phyloP scores from a whole-genome alignment of 345 rosid genomes.

The Salix arbutifolia region DNA sequence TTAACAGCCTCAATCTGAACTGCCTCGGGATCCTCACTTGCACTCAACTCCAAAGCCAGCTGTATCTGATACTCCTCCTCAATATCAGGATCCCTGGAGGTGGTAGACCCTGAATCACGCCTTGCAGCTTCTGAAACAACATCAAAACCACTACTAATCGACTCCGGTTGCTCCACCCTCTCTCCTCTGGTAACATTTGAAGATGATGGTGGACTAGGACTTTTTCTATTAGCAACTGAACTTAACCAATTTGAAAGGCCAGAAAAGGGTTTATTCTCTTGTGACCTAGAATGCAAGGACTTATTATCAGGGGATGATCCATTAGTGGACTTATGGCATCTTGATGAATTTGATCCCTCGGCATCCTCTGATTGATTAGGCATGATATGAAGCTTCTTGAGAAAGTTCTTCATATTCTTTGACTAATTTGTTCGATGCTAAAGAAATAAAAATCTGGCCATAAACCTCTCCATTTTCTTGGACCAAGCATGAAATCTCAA shows the following conservation, averaged over 20 bases:
- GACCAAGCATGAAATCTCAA: constrained; percentile 47
- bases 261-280: constrained; percentile 61
- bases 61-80: constrained; percentile 94
- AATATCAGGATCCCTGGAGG: constrained; percentile 68
- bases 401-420: constrained; percentile 73
- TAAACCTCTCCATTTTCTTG: constrained; percentile 64
- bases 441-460: constrained; percentile 47
- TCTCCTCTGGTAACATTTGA: constrained; percentile 48
- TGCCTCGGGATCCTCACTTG: constrained; percentile 97
- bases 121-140: constrained; percentile 38
- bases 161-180: constrained; percentile 43
- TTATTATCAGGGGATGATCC: constrained; percentile 42
- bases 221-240: constrained; percentile 60
- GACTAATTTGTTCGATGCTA: constrained; percentile 40
- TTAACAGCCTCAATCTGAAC: constrained; percentile 96
- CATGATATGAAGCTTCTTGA: constrained; percentile 77
- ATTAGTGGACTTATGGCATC: constrained; percentile 47
- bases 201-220: constrained; percentile 57
- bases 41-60: constrained; percentile 87
- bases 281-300: constrained; percentile 33
- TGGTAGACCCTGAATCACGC: constrained; percentile 52
- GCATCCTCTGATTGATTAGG: constrained; percentile 57
- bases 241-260: constrained; percentile 80
- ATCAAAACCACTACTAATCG: constrained; percentile 36
- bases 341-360: constrained; percentile 62